Evolutionary conservation across 2,329 filamentous ascomycete genomes (phyloP).

Genomic region (Exophiala sp.): DNA sequence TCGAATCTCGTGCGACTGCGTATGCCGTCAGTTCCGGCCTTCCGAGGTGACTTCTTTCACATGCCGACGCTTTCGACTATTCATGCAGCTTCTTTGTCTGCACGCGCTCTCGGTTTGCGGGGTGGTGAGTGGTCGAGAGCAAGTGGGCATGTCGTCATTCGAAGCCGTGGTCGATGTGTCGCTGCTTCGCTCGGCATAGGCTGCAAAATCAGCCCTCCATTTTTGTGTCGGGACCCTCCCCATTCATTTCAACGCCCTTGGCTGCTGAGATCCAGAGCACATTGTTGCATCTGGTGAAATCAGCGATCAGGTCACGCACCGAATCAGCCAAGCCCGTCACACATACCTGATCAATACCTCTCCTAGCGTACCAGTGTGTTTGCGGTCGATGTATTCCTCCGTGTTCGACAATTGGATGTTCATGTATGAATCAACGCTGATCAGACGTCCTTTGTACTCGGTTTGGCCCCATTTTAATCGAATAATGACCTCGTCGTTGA

Average conservation of each 20-base stretch:
- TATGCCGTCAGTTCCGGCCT: too few species aligned
- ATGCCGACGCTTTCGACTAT: too few species aligned
- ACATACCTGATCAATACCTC: slow-evolving; percentile 84
- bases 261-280: slow-evolving; percentile 81
- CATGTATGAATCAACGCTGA: slow-evolving; percentile 97
- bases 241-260: slow-evolving; percentile 48
- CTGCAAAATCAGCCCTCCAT: slow-evolving; percentile 26
- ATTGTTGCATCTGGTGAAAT: slow-evolving; percentile 70
- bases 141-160: background rate
- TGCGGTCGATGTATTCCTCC: slow-evolving; percentile 86
- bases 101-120: background rate
- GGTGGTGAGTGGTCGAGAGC: background rate
- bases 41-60: too few species aligned
- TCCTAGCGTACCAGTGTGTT: slow-evolving; percentile 78
- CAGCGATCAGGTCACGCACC: slow-evolving; percentile 1
- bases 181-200: background rate
- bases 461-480: slow-evolving; percentile 97
- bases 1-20: too few species aligned
- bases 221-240: slow-evolving; percentile 26
- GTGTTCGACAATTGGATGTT: slow-evolving; percentile 90
- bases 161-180: background rate
- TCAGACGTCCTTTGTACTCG: slow-evolving; percentile 91
- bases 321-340: background rate
- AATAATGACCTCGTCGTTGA: slow-evolving; percentile 86
- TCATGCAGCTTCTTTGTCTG: background rate